Percentiles rank a stretch among this genome's conserved stretches.
These are phyloP conservation scores for Tagetes erecta DNA, from an alignment of 129 eudicot species.

Conservation along the genomic window DNA sequence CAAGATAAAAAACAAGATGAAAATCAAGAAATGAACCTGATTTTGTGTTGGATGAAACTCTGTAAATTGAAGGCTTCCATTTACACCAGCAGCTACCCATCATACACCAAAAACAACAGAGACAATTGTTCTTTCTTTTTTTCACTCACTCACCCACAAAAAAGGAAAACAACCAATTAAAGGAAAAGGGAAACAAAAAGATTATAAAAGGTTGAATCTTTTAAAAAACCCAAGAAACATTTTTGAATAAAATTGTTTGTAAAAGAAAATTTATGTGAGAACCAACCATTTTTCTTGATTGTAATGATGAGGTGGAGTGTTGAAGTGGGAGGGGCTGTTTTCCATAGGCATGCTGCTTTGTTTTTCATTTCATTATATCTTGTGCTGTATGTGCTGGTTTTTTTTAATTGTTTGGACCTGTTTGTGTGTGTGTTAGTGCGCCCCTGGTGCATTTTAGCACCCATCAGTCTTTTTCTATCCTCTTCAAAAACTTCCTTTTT, in stretches of 20 bases:
- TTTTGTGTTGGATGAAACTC: conserved; percentile 61
- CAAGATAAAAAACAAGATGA: background rate
- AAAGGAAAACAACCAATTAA: conserved; percentile 26
- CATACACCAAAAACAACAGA: conserved; percentile 23
- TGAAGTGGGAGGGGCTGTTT: conserved; percentile 36
- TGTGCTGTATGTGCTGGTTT: conserved; percentile 43
- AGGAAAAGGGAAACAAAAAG: conserved; percentile 10
- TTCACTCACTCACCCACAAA: conserved; percentile 15
- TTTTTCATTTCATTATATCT: conserved; percentile 13
- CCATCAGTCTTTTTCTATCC: conserved; percentile 44
- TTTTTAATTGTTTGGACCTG: conserved; percentile 29
- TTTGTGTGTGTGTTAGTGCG: conserved; percentile 40
- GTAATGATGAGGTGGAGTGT: conserved; percentile 45
- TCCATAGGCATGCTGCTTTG: conserved; percentile 35
- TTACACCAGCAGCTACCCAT: conserved; percentile 82
- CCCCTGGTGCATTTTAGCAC: conserved; percentile 39
- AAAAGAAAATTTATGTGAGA: conserved; percentile 23
- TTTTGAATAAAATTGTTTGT: conserved; percentile 6
- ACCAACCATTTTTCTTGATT: conserved; percentile 37
- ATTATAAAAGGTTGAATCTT: conserved; percentile 33
- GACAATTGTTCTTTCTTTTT: conserved; percentile 4
- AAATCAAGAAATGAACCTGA: conserved; percentile 45
- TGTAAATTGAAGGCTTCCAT: conserved; percentile 60
- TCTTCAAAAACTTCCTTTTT: conserved; percentile 28
- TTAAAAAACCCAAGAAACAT: conserved; percentile 26